Evolutionary conservation across 2,329 filamentous ascomycete genomes (phyloP).

Genomic region (Alternaria burnsii): DNA sequence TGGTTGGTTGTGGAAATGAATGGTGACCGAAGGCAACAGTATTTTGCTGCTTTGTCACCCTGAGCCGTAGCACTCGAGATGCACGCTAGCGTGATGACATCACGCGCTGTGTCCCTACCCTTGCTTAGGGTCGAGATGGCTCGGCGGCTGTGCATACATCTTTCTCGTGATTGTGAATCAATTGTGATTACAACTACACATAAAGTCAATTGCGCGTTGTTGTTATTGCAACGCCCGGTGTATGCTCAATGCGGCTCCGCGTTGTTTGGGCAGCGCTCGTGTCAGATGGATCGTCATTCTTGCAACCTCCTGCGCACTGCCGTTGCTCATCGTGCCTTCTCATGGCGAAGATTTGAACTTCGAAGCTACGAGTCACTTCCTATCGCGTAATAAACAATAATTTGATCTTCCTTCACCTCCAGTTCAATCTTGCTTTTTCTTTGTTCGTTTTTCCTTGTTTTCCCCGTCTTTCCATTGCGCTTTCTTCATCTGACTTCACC

Average conservation of each 20-base stretch:
- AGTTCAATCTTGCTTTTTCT: neutral
- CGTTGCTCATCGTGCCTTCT: neutral
- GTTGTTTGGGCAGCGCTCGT: neutral
- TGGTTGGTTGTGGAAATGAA: neutral
- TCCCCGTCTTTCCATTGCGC: neutral
- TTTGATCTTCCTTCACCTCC: neutral
- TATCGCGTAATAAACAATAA: neutral
- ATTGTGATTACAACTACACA: neutral
- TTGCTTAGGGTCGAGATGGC: neutral
- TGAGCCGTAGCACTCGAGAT: neutral
- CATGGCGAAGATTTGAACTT: neutral
- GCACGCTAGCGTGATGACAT: neutral
- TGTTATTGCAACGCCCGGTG: neutral
- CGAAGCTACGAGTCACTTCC: neutral
- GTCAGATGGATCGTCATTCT: neutral
- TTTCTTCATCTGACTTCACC: neutral
- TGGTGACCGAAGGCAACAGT: constrained; percentile 3
- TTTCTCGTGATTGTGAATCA: neutral
- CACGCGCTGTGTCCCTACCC: neutral
- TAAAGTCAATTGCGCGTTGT: neutral
- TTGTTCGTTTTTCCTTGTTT: neutral
- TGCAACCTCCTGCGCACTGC: neutral
- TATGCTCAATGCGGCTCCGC: neutral
- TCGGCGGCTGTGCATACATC: neutral
- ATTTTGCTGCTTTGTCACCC: constrained; percentile 5